Evolutionary conservation across 306 rosid species (phyloP), one percentile per base, ranked within the genome.

Genomic region (Prunus campanulata): DNA sequence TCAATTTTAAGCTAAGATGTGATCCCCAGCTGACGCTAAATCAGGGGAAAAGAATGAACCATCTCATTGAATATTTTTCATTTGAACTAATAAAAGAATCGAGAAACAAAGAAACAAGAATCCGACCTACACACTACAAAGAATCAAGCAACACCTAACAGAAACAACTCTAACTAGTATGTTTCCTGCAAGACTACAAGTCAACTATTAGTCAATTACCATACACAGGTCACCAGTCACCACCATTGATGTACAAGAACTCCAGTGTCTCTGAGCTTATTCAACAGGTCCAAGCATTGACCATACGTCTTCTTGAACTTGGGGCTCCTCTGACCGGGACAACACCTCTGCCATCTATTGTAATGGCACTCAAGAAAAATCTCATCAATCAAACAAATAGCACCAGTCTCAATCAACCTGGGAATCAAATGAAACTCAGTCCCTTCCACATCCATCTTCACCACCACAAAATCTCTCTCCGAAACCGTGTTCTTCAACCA

Each of bases 221-320:
- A 18, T 39, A 39, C 44, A 39, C 44, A 6, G 44, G 9, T 39
- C 44, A 39, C 9, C 44, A 5, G 12, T 90, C 85, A 88, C 87
- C 88, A 83, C 95, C 90, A 88, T 62, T 88, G 95, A 84, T 88
- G 95, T 15, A 86, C 95, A 81, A 90, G 88, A 86, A 88, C 84
- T 62, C 95, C 92, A 84, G 30, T 56, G 42, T 78, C 80, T 81
- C 95, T 80, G 5, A 90, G 86, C 74, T 75, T 66, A 72, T 78
- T 77, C 73, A 88, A 77, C 70, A 88, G 54, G 56, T 84, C 81
- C 84, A 90, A 24, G 81, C 95, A 90, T 9, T 88, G 75, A 61
- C 74, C 63, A 81, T 83, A 88, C 0, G 84, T 83, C 47, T 76
- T 90, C 65, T 77, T 82, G 55, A 82, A 90, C 83, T 84, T 87